Conservation (phyloP, 116 monocot species). For the Posidonia oceanica region DNA sequence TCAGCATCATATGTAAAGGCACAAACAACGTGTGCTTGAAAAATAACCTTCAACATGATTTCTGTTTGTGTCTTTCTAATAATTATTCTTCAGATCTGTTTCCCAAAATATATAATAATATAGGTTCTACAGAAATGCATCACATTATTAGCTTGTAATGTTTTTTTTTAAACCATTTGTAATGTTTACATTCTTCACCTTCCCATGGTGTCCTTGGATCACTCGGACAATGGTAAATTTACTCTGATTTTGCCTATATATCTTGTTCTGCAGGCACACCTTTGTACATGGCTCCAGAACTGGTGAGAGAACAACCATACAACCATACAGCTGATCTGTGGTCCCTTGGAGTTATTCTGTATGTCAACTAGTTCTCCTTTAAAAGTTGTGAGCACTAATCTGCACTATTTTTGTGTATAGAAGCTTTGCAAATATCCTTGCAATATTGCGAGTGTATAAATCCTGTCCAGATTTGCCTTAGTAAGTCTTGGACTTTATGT, state of each 20-base stretch:
- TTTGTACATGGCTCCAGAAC: slow-evolving; percentile 95
- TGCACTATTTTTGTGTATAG: neutral
- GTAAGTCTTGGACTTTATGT: no score
- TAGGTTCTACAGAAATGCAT: no score
- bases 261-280: slow-evolving; percentile 56
- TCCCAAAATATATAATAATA: no score
- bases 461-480: no score
- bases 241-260: no score
- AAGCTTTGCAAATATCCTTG: no score
- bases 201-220: neutral
- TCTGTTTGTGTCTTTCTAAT: neutral
- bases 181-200: neutral
- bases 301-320: slow-evolving; percentile 96
- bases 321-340: slow-evolving; percentile 97
- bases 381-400: neutral
- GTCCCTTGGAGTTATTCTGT: slow-evolving; percentile 99
- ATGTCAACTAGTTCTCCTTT: slow-evolving; percentile 19
- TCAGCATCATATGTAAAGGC: no score
- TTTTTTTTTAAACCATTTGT: neutral
- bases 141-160: no score
- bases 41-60: neutral
- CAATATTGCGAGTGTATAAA: no score
- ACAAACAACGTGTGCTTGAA: neutral
- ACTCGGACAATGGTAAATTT: no score
- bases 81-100: no score